phyloP scores from a whole-genome alignment of 2,329 filamentous ascomycete species.

The Mycogone perniciosa region DNA sequence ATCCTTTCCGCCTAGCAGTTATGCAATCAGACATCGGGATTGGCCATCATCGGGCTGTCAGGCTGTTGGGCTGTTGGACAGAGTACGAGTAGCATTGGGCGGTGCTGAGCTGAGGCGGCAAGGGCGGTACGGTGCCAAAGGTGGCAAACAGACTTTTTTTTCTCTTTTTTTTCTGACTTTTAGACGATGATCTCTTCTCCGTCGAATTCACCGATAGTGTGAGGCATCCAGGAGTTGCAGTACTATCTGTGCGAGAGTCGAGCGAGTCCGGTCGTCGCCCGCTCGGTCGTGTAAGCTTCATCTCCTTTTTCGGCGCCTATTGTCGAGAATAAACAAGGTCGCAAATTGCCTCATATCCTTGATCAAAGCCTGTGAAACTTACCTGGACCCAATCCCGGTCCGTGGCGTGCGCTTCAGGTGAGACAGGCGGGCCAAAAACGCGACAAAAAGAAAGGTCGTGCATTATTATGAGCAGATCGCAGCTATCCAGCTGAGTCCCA shows the following conservation, averaged over 20 bases:
- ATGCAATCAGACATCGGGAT: slow-evolving; percentile 8
- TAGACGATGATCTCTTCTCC: no score
- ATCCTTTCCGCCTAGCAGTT: slow-evolving; percentile 11
- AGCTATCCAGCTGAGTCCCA: no score
- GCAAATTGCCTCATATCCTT: slow-evolving; percentile 5
- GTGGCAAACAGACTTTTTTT: slow-evolving; percentile 1
- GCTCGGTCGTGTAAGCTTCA: no score
- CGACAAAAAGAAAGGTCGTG: background rate
- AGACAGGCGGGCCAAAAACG: background rate
- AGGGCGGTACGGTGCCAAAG: slow-evolving; percentile 1
- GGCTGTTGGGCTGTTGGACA: no score
- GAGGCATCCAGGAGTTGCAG: background rate
- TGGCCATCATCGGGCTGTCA: slow-evolving; percentile 1
- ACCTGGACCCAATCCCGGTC: background rate
- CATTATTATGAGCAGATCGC: no score
- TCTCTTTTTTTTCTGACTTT: background rate
- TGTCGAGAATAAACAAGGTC: slow-evolving; percentile 1
- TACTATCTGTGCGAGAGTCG: background rate
- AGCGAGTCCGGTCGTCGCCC: background rate
- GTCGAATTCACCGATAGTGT: no score
- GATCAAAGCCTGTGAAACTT: background rate
- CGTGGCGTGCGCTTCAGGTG: slow-evolving; percentile 7
- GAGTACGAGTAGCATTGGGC: background rate
- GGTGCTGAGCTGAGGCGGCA: slow-evolving; percentile 7
- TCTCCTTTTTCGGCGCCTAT: background rate